A percentile compares a stretch with the other conserved stretches of the same genome.
Evolutionary conservation across 352 stramenopile genomes (phyloP).

Genomic region (Thalassiosira delicatula): DNA sequence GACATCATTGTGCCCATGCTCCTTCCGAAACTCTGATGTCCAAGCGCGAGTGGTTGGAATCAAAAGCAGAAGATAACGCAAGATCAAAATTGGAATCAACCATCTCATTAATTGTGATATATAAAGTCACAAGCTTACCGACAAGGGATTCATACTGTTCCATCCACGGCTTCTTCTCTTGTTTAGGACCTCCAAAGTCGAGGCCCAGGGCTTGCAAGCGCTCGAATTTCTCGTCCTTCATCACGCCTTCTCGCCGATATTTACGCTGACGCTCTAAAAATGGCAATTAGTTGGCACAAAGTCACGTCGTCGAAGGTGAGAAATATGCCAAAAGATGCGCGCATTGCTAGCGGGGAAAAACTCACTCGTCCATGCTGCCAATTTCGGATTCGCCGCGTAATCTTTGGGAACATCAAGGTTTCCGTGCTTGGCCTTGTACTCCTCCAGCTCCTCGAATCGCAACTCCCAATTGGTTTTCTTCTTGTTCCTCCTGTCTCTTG

Average conservation of each 20-base stretch:
- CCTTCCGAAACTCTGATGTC: too few species aligned
- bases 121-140: not conserved
- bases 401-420: conserved; percentile 20
- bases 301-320: too few species aligned
- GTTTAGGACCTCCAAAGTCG: conserved; percentile 9
- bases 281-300: not conserved
- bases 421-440: conserved; percentile 19
- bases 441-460: conserved; percentile 17
- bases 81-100: too few species aligned
- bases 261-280: conserved; percentile 12
- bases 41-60: too few species aligned
- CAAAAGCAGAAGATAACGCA: too few species aligned
- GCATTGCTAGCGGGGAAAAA: not conserved
- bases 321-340: not conserved
- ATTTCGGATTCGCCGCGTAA: not conserved
- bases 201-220: conserved; percentile 5
- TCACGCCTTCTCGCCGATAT: not conserved
- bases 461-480: not conserved
- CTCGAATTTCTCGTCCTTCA: conserved; percentile 13
- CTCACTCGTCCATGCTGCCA: not conserved
- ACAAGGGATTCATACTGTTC: conserved; percentile 21
- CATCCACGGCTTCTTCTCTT: conserved; percentile 6
- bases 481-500: not conserved
- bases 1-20: too few species aligned
- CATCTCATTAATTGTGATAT: conserved; percentile 1